A percentile compares a stretch with the other conserved stretches of the same genome.
Evolutionary conservation across 768 basidiomycete genomes (phyloP).

Genomic region (Agrocybe pediades): DNA sequence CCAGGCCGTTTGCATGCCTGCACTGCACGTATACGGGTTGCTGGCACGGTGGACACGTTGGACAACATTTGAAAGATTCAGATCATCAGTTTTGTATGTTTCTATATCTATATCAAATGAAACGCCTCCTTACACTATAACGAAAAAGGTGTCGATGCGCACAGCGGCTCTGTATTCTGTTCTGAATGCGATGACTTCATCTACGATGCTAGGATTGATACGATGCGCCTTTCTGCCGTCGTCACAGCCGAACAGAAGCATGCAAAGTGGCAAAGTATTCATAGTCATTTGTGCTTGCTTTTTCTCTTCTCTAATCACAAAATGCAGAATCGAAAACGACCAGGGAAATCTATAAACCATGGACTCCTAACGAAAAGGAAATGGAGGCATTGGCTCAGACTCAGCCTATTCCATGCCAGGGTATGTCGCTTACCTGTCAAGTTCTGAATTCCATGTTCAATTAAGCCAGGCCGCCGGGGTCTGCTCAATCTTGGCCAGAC

Average conservation of each 20-base stretch:
- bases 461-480: slow-evolving; percentile 68
- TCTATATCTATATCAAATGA: neutral
- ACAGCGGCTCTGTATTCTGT: slow-evolving; percentile 78
- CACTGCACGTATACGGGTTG: slow-evolving; percentile 74
- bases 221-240: slow-evolving; percentile 41
- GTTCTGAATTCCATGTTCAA: neutral
- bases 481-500: slow-evolving; percentile 90
- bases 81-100: slow-evolving; percentile 72
- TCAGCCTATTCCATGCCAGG: slow-evolving; percentile 69
- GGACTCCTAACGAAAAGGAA: slow-evolving; percentile 42
- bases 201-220: slow-evolving; percentile 56
- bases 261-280: slow-evolving; percentile 59
- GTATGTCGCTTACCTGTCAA: slow-evolving; percentile 33
- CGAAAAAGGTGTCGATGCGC: slow-evolving; percentile 67
- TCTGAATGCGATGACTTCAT: slow-evolving; percentile 74
- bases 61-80: slow-evolving; percentile 54
- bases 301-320: slow-evolving; percentile 1
- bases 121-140: slow-evolving; percentile 2
- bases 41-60: slow-evolving; percentile 62
- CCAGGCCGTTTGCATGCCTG: slow-evolving; percentile 72
- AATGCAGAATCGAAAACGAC: slow-evolving; percentile 36
- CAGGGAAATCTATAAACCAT: slow-evolving; percentile 36
- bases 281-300: neutral
- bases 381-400: slow-evolving; percentile 48
- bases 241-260: slow-evolving; percentile 61